Base-by-base conservation (phyloP, 345 rosid genomes). In the Cochlearia excelsa region DNA sequence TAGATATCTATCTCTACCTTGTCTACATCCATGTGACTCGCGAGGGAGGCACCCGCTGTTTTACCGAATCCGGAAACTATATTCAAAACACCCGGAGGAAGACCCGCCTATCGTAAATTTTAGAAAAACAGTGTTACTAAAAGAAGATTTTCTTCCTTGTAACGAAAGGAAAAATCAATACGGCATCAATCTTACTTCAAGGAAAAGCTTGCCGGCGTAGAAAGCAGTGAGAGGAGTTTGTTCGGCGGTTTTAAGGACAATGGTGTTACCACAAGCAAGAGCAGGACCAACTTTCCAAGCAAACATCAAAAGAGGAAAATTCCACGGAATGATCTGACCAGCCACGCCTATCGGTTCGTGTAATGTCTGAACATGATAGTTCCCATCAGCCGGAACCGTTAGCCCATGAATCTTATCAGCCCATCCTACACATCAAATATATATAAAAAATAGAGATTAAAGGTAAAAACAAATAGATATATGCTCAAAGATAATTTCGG, bases 1-100 rank as follows among this genome's bases (percentile, higher is more conserved):
- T 0, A 53, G 27, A 48, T 9, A 16, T 6, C 16, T 30, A 34
- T 66, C 3, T 59, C 10, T 10, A 91, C 98, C 98, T 91, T 88
- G 78, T 91, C 98, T n/a, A 91, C 98, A 74, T 84, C 84, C 90
- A 85, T 84, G 68, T 91, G 96, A 69, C 90, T 77, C 1, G 92
- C 95, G 30, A 91, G 86, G 51, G 98, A 65, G 35, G 89, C 84
- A 71, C 98, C 98, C 1, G 95, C 96, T 4, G 89, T 85, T 28
- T 84, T 82, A 72, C 98, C 96, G 42, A 43, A 88, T 50, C 96
- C 92, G 45, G 94, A 87, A 72, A 91, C 87, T 29, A 91, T 62
- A 56, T 88, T 91, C 72, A 91, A 47, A 74, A 90, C 97, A 62
- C 97, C 96, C 0, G 86, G 87, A 59, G 97, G 97, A 60, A 87